phyloP scores from a whole-genome alignment of 1,284 basidiomycete species.

The Apiotrichum siamense region DNA sequence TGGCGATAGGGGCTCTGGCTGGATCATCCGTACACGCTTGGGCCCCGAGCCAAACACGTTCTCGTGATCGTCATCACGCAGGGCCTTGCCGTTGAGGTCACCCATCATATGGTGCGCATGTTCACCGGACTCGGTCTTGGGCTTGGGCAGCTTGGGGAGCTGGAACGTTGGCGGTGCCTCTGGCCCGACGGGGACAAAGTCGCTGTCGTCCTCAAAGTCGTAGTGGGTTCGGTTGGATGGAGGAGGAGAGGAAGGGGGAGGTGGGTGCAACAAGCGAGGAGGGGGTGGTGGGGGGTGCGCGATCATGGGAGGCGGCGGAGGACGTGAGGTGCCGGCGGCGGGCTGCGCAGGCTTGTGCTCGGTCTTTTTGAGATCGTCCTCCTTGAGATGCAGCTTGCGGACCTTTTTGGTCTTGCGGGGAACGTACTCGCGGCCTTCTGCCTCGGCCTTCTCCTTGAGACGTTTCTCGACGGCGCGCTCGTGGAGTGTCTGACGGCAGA shows the following conservation, averaged over 20 bases:
- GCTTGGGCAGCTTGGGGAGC: not conserved
- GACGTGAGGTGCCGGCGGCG: not conserved
- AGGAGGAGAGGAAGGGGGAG: slow-evolving; percentile 6
- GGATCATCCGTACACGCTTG: slow-evolving; percentile 32
- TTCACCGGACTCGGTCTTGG: not conserved
- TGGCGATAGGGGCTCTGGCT: slow-evolving; percentile 28
- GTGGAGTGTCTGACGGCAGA: slow-evolving; percentile 40
- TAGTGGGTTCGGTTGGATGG: not conserved
- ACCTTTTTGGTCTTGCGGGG: slow-evolving; percentile 44
- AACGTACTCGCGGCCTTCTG: slow-evolving; percentile 37
- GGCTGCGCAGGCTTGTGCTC: not conserved
- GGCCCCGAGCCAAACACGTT: slow-evolving; percentile 28
- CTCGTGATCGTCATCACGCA: slow-evolving; percentile 30
- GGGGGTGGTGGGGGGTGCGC: not conserved
- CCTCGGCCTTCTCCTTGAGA: slow-evolving; percentile 35
- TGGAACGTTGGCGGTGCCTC: slow-evolving; percentile 1
- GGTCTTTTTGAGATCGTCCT: not conserved
- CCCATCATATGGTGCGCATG: not conserved
- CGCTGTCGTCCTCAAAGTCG: slow-evolving; percentile 34
- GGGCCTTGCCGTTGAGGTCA: not conserved
- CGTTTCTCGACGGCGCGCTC: slow-evolving; percentile 38
- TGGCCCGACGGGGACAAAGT: slow-evolving; percentile 27
- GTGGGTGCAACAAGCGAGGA: not conserved
- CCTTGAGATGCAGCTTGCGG: slow-evolving; percentile 15
- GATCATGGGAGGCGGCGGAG: not conserved